Evolutionary conservation across 495 filamentous ascomycete species (phyloP).

Genomic region (Trichoderma erinaceum): DNA sequence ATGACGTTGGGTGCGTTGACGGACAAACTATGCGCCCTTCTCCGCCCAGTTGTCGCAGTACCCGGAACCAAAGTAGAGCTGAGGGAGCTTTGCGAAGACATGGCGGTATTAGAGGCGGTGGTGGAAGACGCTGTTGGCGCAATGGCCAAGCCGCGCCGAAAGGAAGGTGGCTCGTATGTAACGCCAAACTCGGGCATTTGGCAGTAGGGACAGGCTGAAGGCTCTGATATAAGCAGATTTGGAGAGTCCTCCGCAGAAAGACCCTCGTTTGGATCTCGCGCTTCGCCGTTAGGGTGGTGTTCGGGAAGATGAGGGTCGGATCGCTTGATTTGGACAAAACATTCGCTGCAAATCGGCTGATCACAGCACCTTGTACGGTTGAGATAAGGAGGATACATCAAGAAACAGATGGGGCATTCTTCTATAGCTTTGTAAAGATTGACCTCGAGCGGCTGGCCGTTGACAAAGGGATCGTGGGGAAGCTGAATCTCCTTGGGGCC

Average conservation of each 20-base stretch:
- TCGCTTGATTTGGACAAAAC: slow-evolving; percentile 97
- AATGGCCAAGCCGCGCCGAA: slow-evolving; percentile 77
- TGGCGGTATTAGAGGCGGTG: slow-evolving; percentile 56
- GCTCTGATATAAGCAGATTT: slow-evolving; percentile 75
- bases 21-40: slow-evolving; percentile 77
- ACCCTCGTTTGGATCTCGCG: slow-evolving; percentile 32
- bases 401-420: slow-evolving; percentile 94
- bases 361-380: slow-evolving; percentile 95
- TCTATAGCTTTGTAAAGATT: slow-evolving; percentile 84
- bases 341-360: slow-evolving; percentile 96
- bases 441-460: slow-evolving; percentile 85
- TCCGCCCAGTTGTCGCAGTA: slow-evolving; percentile 38
- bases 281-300: slow-evolving; percentile 58
- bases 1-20: slow-evolving; percentile 75
- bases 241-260: slow-evolving; percentile 45
- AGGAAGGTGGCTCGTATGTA: slow-evolving; percentile 82
- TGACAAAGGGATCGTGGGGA: slow-evolving; percentile 78
- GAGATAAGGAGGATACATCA: slow-evolving; percentile 93
- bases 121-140: slow-evolving; percentile 32
- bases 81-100: slow-evolving; percentile 54
- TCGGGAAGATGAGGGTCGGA: slow-evolving; percentile 94
- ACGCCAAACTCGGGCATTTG: slow-evolving; percentile 92
- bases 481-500: slow-evolving; percentile 69
- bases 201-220: slow-evolving; percentile 93
- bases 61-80: slow-evolving; percentile 34